A percentile compares a stretch with the other conserved stretches of the same genome.
phyloP scores from a whole-genome alignment of 768 basidiomycete genomes.

The Auricularia sp. region DNA sequence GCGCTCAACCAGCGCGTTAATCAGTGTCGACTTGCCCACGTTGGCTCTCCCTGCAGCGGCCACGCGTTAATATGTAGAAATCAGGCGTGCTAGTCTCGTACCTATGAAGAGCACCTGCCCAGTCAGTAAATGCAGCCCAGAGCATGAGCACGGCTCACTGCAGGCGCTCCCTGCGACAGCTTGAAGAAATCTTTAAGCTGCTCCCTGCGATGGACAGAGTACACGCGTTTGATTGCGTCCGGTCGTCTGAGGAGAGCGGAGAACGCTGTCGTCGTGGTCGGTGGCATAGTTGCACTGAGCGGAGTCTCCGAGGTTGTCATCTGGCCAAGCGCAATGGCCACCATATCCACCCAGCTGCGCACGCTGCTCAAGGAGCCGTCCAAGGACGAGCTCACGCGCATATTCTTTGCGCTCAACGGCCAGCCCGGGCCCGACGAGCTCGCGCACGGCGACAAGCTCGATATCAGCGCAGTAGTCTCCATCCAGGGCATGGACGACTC shows the following conservation, averaged over 20 bases:
- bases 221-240: background rate
- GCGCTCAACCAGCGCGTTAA: constrained; percentile 58
- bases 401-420: constrained; percentile 67
- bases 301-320: background rate
- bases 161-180: background rate
- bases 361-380: constrained; percentile 81
- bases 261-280: background rate
- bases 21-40: constrained; percentile 63
- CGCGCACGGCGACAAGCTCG: constrained; percentile 47
- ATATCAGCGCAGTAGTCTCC: constrained; percentile 81
- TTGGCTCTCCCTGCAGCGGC: constrained; percentile 56
- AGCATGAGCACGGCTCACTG: background rate
- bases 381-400: constrained; percentile 72
- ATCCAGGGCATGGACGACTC: constrained; percentile 70
- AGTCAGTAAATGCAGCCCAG: background rate
- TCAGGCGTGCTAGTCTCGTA: background rate
- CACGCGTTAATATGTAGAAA: constrained; percentile 6
- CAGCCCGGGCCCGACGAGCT: constrained; percentile 27
- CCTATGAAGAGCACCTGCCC: constrained; percentile 1
- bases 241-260: background rate
- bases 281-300: background rate
- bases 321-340: constrained; percentile 41
- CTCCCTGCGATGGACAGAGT: background rate
- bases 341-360: constrained; percentile 78
- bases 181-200: background rate